Conservation (phyloP, 495 filamentous ascomycete species). For the Penicillium verhagenii region DNA sequence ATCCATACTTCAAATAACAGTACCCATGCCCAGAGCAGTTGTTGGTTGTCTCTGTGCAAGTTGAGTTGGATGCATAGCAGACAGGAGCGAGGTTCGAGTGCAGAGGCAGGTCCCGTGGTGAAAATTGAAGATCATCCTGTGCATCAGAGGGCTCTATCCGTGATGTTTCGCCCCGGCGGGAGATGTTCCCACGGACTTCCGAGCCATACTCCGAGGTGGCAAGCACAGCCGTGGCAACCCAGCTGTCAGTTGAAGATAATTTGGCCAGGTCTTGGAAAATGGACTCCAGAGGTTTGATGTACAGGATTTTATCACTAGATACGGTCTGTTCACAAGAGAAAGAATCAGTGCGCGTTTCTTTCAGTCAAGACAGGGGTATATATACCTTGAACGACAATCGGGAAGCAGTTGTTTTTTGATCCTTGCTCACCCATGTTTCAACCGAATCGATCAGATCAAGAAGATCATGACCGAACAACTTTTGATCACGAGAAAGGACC, state of each 20-base stretch:
- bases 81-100: slow-evolving; percentile 33
- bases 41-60: slow-evolving; percentile 61
- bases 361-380: neutral
- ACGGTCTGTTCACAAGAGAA: neutral
- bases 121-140: slow-evolving; percentile 6
- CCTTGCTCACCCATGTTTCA: slow-evolving; percentile 28
- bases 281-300: slow-evolving; percentile 15
- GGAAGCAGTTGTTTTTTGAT: slow-evolving; percentile 12
- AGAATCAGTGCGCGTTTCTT: neutral
- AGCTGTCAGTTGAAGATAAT: slow-evolving; percentile 12
- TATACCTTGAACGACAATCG: slow-evolving; percentile 32
- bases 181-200: neutral
- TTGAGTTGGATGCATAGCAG: slow-evolving; percentile 63
- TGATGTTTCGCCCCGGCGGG: neutral
- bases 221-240: slow-evolving; percentile 25
- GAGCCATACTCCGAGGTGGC: slow-evolving; percentile 2
- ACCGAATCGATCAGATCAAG: slow-evolving; percentile 19
- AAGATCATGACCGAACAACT: slow-evolving; percentile 15
- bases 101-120: slow-evolving; percentile 6
- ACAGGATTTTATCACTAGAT: neutral
- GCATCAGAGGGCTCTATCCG: neutral
- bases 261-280: slow-evolving; percentile 21
- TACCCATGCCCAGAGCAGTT: slow-evolving; percentile 74
- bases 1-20: slow-evolving; percentile 61
- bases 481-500: slow-evolving; percentile 11